Evolutionary conservation across 257 asterid species (phyloP), one percentile per base, ranked within the genome.

Genomic region (Handroanthus guayacan): DNA sequence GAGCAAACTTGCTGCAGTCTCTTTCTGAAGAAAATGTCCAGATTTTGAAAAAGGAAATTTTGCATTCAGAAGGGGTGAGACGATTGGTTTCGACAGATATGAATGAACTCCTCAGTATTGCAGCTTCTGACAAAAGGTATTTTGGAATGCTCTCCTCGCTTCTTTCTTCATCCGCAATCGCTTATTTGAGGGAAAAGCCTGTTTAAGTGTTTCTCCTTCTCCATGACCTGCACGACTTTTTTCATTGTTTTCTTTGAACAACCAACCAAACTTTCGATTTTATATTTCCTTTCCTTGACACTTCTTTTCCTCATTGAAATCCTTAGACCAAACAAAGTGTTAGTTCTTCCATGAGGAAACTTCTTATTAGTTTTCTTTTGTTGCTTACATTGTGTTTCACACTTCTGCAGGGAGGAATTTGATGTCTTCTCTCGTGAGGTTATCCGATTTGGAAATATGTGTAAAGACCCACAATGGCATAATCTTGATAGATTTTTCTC

Each of bases 401-500:
- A 62, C 57, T 69, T 71, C 69, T 71, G 55, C 71, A 89, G 95
- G 87, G 95, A 89, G 81, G 95, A 89, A 79, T 89, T 89, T 76
- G 91, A 86, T 14, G 83, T 89, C 47, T 87, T 87, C 55, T 84
- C 90, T 31, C 89, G 90, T 5, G 95, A 89, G 82, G 87, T 89
- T 34, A 71, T 89, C 67, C 84, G 95, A 66, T 89, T 89, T 71
- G 95, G 95, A 58, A 80, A 89, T 82, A 69, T 87, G 80, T 87
- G 95, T 78, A 89, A 83, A 87, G 95, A 89, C 70, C 91, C 92
- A 44, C 95, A 89, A 52, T 89, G 95, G 95, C 92, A 89, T 84
- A 80, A 85, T 71, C 82, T 89, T 44, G 86, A 76, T 44, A 86
- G 95, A 69, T 86, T 78, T 66, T 89, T 89, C 72, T 76, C 83